Base-by-base conservation (phyloP, 148 eudicot species). In the Chenopodium quinoa region DNA sequence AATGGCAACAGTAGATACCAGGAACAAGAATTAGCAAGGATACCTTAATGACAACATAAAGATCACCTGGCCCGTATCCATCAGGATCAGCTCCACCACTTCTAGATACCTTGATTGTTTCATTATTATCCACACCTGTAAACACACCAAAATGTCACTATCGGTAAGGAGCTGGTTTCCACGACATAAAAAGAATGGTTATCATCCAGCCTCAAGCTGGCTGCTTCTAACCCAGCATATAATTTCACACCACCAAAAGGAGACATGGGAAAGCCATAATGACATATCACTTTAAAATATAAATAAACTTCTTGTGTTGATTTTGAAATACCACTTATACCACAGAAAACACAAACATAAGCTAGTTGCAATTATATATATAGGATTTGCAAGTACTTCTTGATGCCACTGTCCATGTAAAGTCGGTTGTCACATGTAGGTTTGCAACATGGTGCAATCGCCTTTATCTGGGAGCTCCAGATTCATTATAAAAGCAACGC, bases 21-120 rank as follows among this genome's bases (percentile, higher is more conserved):
- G 20, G 4, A 66, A 76, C 40, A 25, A 22, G 44, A 79, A 65
- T 10, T 47, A 46, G 40, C 54, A 83, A 72, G 62, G 62, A 48
- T 85, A 93, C 97, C 98, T 84, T 93, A 78, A 95, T 87, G 60
- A 82, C 80, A 76, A 93, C 96, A 85, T 83, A 90, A 76, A 95
- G 98, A 85, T 93, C 95, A 76, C 97, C 98, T 73, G 92, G 95
- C 64, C 86, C 91, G 84, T 90, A 92, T 78, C 98, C 98, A 73
- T 95, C 98, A 48, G 97, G 98, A 90, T 95, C 98, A 70, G 93
- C 93, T 84, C 97, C 98, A 75, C 97, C 98, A 81, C 90, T 86
- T 84, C 92, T 89, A 20, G 88, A 86, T 71, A 93, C 90, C 89
- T 88, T 92, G 27, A 95, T 81, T 77, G 89, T 87, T 74, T 92